Base-by-base conservation (phyloP, 2,329 filamentous ascomycete genomes). In the Podosphaera aphanis region DNA sequence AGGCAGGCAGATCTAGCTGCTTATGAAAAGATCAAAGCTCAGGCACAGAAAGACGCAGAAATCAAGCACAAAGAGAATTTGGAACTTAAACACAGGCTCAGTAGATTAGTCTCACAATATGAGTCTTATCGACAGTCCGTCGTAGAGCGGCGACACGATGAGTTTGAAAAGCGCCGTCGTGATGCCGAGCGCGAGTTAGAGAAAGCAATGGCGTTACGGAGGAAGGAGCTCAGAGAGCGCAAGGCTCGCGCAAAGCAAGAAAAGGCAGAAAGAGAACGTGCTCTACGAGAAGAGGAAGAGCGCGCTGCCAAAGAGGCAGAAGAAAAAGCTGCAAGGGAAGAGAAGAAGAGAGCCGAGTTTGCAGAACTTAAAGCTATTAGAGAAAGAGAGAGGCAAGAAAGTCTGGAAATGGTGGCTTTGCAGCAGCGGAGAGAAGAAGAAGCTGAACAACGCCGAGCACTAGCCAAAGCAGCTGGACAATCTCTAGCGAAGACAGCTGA, bases 121-220 rank as follows among this genome's bases (percentile, higher is more conserved):
- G 84, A 90, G 61, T 65, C 67, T 8, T 95, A 93, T 73, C 77
- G 82, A 58, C 70, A 78, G 53, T 77, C 78, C 42, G 75, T 98
- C 46, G 82, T 83, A 50, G 79, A 90, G 62, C 79, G 84, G 59
- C 83, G 88, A 55, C 83, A 84, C 59, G 82, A 93, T 56, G 85
- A 95, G 63, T 98, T 95, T 55, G 90, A 95, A 71, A 88, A 82
- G 68, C 82, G 86, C 52, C 83, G 83, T 59, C 85, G 81, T 62
- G 79, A 83, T 57, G 90, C 90, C 27, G 85, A 95, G 69, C 77
- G 80, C 52, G 90, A 98, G 61, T 73, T 95, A 48, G 83, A 95
- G 68, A 81, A 80, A 63, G 84, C 92, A 67, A 93, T 94, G 64
- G 74, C 79, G 35, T 73, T 77, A 52, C 83, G 90, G 57, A 78